phyloP scores from a whole-genome alignment of 805 yeast genomes.

The Vanderwaltozyma verrucispora region DNA sequence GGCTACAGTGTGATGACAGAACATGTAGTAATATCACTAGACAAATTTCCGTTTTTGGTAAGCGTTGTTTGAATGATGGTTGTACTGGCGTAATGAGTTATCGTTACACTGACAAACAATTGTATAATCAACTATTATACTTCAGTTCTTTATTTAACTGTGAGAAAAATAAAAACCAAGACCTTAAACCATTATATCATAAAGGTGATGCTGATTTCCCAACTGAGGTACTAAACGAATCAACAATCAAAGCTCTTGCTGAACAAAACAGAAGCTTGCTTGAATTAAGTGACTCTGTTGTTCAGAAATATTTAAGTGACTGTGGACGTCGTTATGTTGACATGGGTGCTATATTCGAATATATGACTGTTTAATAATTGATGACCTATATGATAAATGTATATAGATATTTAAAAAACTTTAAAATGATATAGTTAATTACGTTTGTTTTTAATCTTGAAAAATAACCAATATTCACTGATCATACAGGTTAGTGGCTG shows the following conservation, averaged over 20 bases:
- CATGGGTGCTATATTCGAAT: constrained; percentile 69
- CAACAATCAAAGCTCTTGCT: constrained; percentile 60
- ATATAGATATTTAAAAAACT: too few species aligned
- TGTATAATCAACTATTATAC: constrained; percentile 80
- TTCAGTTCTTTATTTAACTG: constrained; percentile 71
- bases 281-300: constrained; percentile 43
- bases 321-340: constrained; percentile 88
- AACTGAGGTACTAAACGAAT: constrained; percentile 27
- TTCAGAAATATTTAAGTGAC: constrained; percentile 60
- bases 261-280: constrained; percentile 69
- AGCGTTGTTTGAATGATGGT: constrained; percentile 53
- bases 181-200: constrained; percentile 44
- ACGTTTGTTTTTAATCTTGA: too few species aligned
- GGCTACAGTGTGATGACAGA: constrained; percentile 76
- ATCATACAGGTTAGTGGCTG: too few species aligned
- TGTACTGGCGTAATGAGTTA: constrained; percentile 75
- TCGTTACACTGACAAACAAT: constrained; percentile 63
- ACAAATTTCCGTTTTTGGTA: constrained; percentile 83
- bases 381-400: background rate
- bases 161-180: constrained; percentile 55
- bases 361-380: constrained; percentile 28
- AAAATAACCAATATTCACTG: too few species aligned
- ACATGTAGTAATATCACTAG: constrained; percentile 74
- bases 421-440: too few species aligned
- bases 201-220: constrained; percentile 29